These are phyloP conservation scores for Punica granatum DNA, from an alignment of 345 rosid species.

Conservation along the genomic window DNA sequence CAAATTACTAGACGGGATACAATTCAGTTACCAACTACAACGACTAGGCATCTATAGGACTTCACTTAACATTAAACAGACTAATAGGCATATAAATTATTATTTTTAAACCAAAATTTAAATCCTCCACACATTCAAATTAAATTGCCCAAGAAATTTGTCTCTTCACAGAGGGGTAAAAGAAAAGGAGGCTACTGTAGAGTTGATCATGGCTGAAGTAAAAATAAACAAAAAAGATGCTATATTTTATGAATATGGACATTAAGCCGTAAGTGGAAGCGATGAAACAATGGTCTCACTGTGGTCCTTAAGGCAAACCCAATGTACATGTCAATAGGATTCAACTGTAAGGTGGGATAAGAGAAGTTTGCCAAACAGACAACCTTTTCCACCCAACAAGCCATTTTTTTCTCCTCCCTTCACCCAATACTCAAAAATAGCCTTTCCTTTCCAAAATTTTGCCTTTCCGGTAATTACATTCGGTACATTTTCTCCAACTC, in stretches of 20 bases:
- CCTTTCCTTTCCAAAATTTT: neutral
- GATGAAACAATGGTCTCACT: neutral
- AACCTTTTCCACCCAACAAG: neutral
- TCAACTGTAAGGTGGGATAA: neutral
- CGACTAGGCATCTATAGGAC: neutral
- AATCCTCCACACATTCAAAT: too few species aligned
- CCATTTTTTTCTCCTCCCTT: neutral
- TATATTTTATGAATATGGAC: neutral
- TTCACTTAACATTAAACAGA: neutral
- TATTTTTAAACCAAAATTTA: neutral
- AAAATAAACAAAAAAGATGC: neutral
- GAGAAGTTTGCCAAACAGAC: neutral
- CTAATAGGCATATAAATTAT: neutral
- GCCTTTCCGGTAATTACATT: neutral
- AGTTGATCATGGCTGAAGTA: neutral
- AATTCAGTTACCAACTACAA: neutral
- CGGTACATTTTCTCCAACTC: neutral
- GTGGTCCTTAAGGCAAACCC: neutral
- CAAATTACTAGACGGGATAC: slow-evolving; percentile 7
- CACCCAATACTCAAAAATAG: neutral
- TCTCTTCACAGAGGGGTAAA: neutral
- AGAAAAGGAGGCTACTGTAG: neutral
- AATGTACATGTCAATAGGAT: neutral
- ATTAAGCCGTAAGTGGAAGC: neutral
- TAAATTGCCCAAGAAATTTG: neutral